Evolutionary conservation across 1,284 basidiomycete genomes (phyloP), one percentile per base, ranked within the genome.

Genomic region (Meripilus lineatus): DNA sequence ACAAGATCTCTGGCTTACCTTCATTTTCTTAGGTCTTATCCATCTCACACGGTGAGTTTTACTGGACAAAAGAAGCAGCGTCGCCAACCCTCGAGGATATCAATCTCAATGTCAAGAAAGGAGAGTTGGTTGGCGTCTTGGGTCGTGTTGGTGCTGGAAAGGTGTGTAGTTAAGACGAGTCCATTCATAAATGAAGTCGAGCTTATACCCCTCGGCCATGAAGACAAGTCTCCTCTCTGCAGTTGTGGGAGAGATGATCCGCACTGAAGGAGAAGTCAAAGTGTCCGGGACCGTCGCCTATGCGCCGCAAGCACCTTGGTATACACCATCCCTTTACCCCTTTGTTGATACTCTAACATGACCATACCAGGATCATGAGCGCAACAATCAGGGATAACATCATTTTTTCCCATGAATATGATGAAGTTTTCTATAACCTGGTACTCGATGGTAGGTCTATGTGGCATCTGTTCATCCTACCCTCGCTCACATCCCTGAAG

Each of bases 101-200:
- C 52, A 79, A 84, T 55, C 54, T 96, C 11, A 74, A 71, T 1
- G 79, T 92, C 7, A 77, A 74, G 37, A 93, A 90, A 60, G 93
- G 93, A n/a, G 89, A 96, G 55, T 66, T 98, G 2, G 68, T 94
- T 0, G 91, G 88, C 8, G 70, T 97, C 3, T 75, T 96, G 13
- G 94, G 94, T 8, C 81, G 88, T 24, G 93, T 97, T 23, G 94
- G 94, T n/a, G 79, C 84, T 40, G 94, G 94, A 45, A 98, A 97
- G 76, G 81, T 85, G 52, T 52, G 68, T 17, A 23, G 42, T 54
- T 20, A 13, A 26, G 40, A 43, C 20, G 13, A n/a, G n/a, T n/a
- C n/a, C n/a, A n/a, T n/a, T n/a, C n/a, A n/a, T 33, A 25, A 6
- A 25, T n/a, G 22, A 21, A 34, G 5, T 35, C n/a, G 17, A 17